Evolutionary conservation across 2,329 filamentous ascomycete genomes (phyloP).

Genomic region (Calonectria honghensis): DNA sequence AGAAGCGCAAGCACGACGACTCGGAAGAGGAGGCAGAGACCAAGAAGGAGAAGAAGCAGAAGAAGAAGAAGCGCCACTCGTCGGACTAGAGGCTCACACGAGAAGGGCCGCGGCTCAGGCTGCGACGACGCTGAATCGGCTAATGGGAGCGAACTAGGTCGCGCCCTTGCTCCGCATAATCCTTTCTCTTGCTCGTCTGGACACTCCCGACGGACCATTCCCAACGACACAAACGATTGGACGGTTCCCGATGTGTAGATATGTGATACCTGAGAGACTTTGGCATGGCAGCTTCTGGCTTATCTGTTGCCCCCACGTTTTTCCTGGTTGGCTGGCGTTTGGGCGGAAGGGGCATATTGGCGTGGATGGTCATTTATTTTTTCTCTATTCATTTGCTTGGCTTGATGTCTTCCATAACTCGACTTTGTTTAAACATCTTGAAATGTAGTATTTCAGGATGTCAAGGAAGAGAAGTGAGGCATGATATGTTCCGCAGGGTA

Average conservation of each 20-base stretch:
- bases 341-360: constrained; percentile 58
- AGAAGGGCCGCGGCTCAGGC: constrained; percentile 44
- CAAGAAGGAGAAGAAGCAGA: constrained; percentile 77
- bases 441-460: constrained; percentile 22
- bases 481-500: constrained; percentile 40
- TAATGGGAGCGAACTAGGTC: constrained; percentile 38
- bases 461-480: constrained; percentile 24
- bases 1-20: constrained; percentile 84
- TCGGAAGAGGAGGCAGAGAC: constrained; percentile 77
- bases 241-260: constrained; percentile 56
- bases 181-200: constrained; percentile 55
- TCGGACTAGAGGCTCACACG: constrained; percentile 53
- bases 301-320: constrained; percentile 53
- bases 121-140: constrained; percentile 50
- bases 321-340: constrained; percentile 61
- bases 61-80: constrained; percentile 69
- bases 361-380: constrained; percentile 57
- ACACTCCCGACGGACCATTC: constrained; percentile 52
- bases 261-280: constrained; percentile 61
- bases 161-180: constrained; percentile 44
- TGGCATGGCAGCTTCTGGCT: constrained; percentile 55
- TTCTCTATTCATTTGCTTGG: constrained; percentile 47
- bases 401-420: constrained; percentile 36
- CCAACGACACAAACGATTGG: constrained; percentile 50
- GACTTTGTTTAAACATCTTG: constrained; percentile 21